Base-by-base conservation (phyloP, 768 basidiomycete genomes). In the Phanerochaete sordida region DNA sequence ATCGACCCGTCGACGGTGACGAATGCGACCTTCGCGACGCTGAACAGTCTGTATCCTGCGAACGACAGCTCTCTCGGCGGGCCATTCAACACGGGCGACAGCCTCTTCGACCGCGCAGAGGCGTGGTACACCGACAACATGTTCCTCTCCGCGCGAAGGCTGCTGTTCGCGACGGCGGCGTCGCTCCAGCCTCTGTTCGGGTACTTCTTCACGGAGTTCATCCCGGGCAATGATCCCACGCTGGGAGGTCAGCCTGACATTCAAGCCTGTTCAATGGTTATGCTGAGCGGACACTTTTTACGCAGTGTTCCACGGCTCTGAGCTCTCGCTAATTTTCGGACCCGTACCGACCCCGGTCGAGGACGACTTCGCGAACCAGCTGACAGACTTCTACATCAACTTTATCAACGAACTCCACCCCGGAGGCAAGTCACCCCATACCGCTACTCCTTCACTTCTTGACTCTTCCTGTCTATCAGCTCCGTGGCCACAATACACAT, bases 111-210 rank as follows among this genome's bases (percentile, higher is more conserved):
- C 62, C 68, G 83, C 48, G 77, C 73, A 1, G 78, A 68, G 51
- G 73, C 82, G 0, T 85, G 79, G 78, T 85, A 84, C 60, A 81
- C 79, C 2, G 81, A 80, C 57, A 66, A 75, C 45, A 84, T 83
- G 79, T 86, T 75, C 64, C 67, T 84, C 33, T 71, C 76, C 0
- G 76, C 81, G 1, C 66, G 82, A 24, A 70, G 83, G 39, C 68
- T 77, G 43, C 80, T 83, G 54, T 79, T 81, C 62, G 73, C 80
- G 27, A 73, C 78, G 48, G 82, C 76, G 0, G 74, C 82, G 2
- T 57, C 73, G 0, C 60, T 73, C 19, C 80, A 81, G 61, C 76
- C 77, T 0, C 74, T 78, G 66, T 85, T 77, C 69, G 82, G 69
- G 0, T 84, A 84, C 51, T 77, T 78, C 59, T 84, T 84, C 61